Base-by-base conservation (phyloP, 352 stramenopile genomes). In the Phytophthora pistaciae region DNA sequence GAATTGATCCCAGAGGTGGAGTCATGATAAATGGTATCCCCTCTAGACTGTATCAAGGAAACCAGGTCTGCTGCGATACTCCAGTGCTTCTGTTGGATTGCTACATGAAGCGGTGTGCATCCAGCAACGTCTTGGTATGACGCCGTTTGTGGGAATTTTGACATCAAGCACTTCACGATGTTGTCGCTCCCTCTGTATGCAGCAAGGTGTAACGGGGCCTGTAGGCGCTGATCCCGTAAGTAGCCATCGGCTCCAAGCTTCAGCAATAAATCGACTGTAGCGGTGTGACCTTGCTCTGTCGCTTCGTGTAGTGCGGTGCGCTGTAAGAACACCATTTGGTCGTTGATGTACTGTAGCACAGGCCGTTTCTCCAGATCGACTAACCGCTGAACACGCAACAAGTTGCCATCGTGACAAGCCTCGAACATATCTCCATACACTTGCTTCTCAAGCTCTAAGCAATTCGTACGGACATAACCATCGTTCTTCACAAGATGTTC, bases 281-380 rank as follows among this genome's bases (percentile, higher is more conserved):
- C 74, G 16, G 81, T 82, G 52, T 92, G 84, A 3, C 84, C 82
- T 60, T 90, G 79, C 29, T 92, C 84, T 3, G 79, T 69, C 1
- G 82, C 82, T 77, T 92, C 84, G 56, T 91, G 84, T 20, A 92
- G 77, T 61, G 72, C 70, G 8, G 82, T 90, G 3, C 80, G 77
- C 20, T 72, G 52, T 10, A 92, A 62, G 7, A 65, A 64, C 4
- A 78, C 53, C 52, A 92, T 75, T 27, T 76, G 70, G 2, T 78
- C 67, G 31, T 92, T 91, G 27, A 92, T 74, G 54, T 88, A 91
- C 46, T 68, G 68, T 42, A 83, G 56, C 1, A 77, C 74, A 3
- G 79, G 68, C 60, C 75, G 72, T 59, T 92, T 92, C 11, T 92
- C 80, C 40, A 90, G 62, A 61, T 92, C 79, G 14, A 91, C 74